Base-by-base conservation (phyloP, 2,329 filamentous ascomycete genomes). In the Beauveria medogensis region DNA sequence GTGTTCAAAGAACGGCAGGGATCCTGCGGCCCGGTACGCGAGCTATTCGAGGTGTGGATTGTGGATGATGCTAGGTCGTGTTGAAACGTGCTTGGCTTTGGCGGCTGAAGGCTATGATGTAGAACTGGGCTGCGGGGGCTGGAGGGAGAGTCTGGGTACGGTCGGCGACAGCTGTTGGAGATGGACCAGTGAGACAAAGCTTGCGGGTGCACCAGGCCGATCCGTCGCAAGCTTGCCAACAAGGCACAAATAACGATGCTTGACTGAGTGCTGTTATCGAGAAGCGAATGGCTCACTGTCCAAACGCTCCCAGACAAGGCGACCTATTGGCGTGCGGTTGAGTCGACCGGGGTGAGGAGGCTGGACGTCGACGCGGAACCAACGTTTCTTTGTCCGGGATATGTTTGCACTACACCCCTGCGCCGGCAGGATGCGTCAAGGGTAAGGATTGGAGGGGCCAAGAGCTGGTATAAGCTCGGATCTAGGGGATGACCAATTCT, bases 341-440 rank as follows among this genome's bases (percentile, higher is more conserved):
- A 46, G 40, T 34, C 56, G 48, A 59, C 56, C 48, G 20, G 56
- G 48, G 56, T 52, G 47, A 53, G 48, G 37, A 59, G 56, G 37
- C 48, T 53, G 56, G 48, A 53, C 30, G 56, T 53, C 34, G 34
- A 59, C 56, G 37, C 47, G 56, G 44, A 46, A 53, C n/a, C 26
- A 58, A 59, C 40, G 56, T 59, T 24, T 59, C 56, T 53, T 59
- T 59, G 37, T 48, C 43, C 56, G 26, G 56, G 46, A 34, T 52
- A 50, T 59, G 56, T 59, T 59, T 52, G 56, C 56, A 48, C 55
- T 53, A 59, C 56, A 52, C 46, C 56, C 56, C 56, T 59, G 56
- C 26, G 47, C 52, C 56, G 40, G 40, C 26, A 34, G 26, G 37
- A 43, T 53, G 47, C 47, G 55, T 18, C 47, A 34, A 53, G 56